phyloP scores from a whole-genome alignment of 352 stramenopile species.

The Nothophytophthora sp. region DNA sequence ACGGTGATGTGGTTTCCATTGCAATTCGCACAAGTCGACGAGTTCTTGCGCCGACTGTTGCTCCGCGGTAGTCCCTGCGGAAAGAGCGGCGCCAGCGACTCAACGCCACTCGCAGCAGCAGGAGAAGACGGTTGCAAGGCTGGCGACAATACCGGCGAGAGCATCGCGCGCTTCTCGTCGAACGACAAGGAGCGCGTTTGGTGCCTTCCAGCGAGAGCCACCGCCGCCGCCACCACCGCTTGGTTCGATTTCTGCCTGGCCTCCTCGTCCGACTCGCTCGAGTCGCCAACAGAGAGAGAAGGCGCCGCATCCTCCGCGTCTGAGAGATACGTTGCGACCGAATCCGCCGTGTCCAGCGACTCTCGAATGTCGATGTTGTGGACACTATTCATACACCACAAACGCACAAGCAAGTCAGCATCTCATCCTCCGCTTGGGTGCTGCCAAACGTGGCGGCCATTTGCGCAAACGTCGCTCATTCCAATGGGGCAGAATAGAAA shows the following conservation, averaged over 20 bases:
- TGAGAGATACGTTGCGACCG: slow-evolving; percentile 37
- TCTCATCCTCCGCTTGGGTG: no score
- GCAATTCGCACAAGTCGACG: slow-evolving; percentile 70
- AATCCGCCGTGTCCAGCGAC: slow-evolving; percentile 42
- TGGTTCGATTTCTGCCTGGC: slow-evolving; percentile 35
- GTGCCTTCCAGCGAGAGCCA: slow-evolving; percentile 39
- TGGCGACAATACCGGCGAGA: slow-evolving; percentile 18
- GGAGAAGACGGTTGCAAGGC: slow-evolving; percentile 16
- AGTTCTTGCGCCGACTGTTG: slow-evolving; percentile 67
- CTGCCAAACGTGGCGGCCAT: no score
- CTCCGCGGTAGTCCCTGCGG: slow-evolving; percentile 35
- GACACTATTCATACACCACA: slow-evolving; percentile 34
- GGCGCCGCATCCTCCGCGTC: slow-evolving; percentile 25
- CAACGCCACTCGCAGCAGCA: slow-evolving; percentile 5
- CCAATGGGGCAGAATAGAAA: background rate
- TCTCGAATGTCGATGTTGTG: slow-evolving; percentile 74
- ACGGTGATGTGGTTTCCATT: slow-evolving; percentile 85
- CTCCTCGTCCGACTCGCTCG: slow-evolving; percentile 30
- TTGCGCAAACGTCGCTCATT: slow-evolving; percentile 12
- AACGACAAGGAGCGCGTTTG: slow-evolving; percentile 46
- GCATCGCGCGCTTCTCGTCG: slow-evolving; percentile 21
- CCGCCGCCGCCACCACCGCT: slow-evolving; percentile 41
- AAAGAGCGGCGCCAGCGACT: slow-evolving; percentile 35
- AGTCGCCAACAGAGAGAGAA: slow-evolving; percentile 3
- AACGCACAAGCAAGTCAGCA: slow-evolving; percentile 7